Conservation (phyloP, 83 land plant species). For the Diphasiastrum complanatum region DNA sequence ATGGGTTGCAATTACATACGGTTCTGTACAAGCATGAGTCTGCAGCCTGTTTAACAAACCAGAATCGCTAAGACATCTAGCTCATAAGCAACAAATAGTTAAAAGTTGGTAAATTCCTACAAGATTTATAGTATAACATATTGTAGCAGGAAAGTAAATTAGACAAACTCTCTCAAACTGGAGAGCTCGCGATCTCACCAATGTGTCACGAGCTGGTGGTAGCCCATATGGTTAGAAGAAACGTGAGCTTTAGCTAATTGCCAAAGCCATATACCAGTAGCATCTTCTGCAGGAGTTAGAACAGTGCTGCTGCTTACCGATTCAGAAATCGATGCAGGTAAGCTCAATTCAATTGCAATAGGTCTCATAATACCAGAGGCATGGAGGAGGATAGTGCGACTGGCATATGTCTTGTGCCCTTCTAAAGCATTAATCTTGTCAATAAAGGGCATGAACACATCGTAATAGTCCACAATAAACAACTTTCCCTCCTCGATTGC, state of each 20-base stretch:
- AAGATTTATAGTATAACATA: no score
- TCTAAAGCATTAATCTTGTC: constrained; percentile 34
- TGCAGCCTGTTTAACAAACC: constrained; percentile 11
- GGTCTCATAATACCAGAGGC: constrained; percentile 33
- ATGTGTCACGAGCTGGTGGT: constrained; percentile 74
- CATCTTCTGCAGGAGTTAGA: constrained; percentile 58
- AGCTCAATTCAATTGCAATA: constrained; percentile 57
- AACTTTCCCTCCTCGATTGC: constrained; percentile 42
- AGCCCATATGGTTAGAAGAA: constrained; percentile 59
- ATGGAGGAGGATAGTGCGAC: constrained; percentile 44
- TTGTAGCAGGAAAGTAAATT: background rate
- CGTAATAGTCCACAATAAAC: constrained; percentile 54
- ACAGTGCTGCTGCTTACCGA: constrained; percentile 30
- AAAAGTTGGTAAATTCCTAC: no score
- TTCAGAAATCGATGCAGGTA: constrained; percentile 43
- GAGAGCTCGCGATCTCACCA: constrained; percentile 34
- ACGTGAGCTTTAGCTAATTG: constrained; percentile 71
- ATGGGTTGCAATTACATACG: constrained; percentile 8
- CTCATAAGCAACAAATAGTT: no score
- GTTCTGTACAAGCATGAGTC: constrained; percentile 6
- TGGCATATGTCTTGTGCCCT: constrained; percentile 47
- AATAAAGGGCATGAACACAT: constrained; percentile 40
- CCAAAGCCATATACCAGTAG: constrained; percentile 77
- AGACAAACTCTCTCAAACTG: background rate
- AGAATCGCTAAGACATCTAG: background rate